Evolutionary conservation across 225 moss, liverwort and hornwort genomes (phyloP), one percentile per base, ranked within the genome.

Genomic region (Polytrichum commune): DNA sequence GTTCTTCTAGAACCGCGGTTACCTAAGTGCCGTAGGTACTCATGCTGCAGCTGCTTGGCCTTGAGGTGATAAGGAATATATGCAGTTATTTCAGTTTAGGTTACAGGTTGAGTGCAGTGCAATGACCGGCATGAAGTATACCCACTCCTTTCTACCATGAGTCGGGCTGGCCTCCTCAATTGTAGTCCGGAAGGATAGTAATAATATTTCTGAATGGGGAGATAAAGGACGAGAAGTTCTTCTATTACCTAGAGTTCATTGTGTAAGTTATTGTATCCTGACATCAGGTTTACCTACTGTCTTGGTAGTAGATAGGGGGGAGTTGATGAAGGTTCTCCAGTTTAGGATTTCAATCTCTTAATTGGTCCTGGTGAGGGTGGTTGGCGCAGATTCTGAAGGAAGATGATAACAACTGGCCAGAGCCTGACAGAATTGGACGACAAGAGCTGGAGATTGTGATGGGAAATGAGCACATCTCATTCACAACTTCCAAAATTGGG

Each of bases 401-500:
- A 71, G 89, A 89, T 69, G 86, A 89, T 79, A 89, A 89, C 77
- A 89, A 86, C 79, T 89, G 86, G 96, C 96, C 93, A 29, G 93
- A 97, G 74, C 89, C 88, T 55, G 96, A 97, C 72, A 89, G 96
- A 79, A 80, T 97, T 73, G 93, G 92, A 67, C 86, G 93, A 25
- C 96, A 96, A 65, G 96, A 96, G 88, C 86, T 96, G 69, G 92
- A 97, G 71, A 93, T 97, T 73, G 93, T 92, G 58, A 93, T 97
- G 90, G 93, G 96, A 5, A 97, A 93, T 55, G 90, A 97, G 65
- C 96, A 93, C 72, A 97, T 97, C 23, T 97, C 96, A 55, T 93
- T 97, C 60, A 93, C 96, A 7, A 97, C 93, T 9, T 97, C 96
- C 22, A 97, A 93, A 75, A 97, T 93, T 65, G 93, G 93, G 55